Conservation (phyloP, 768 basidiomycete species). For the Coprinopsis sp. region DNA sequence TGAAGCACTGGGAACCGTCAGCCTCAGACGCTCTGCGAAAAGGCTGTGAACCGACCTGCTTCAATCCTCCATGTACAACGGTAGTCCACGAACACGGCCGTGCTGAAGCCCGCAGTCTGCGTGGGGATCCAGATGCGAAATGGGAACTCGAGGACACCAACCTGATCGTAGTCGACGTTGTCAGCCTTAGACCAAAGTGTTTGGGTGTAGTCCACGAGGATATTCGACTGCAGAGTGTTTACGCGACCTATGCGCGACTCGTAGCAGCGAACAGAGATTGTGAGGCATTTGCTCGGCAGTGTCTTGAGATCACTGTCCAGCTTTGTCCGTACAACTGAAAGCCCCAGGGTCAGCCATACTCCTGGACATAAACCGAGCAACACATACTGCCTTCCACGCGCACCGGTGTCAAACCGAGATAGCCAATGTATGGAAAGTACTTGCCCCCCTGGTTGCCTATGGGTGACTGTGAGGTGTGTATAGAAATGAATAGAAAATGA, state of each 20-base stretch:
- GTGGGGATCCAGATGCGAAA: slow-evolving; percentile 69
- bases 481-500: slow-evolving; percentile 2
- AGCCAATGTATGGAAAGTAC: slow-evolving; percentile 73
- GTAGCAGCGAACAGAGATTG: slow-evolving; percentile 78
- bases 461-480: slow-evolving; percentile 8
- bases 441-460: slow-evolving; percentile 62
- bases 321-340: slow-evolving; percentile 61
- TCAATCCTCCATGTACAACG: slow-evolving; percentile 80
- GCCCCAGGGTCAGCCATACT: slow-evolving; percentile 12
- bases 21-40: slow-evolving; percentile 11
- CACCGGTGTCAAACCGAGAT: slow-evolving; percentile 77
- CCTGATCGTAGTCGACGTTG: slow-evolving; percentile 49
- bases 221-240: slow-evolving; percentile 51
- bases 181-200: slow-evolving; percentile 67
- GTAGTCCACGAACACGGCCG: slow-evolving; percentile 72
- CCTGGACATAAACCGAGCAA: slow-evolving; percentile 6
- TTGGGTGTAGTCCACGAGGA: slow-evolving; percentile 64
- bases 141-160: slow-evolving; percentile 63
- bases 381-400: slow-evolving; percentile 69
- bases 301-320: slow-evolving; percentile 67
- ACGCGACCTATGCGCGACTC: slow-evolving; percentile 67
- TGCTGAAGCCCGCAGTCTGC: slow-evolving; percentile 59
- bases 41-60: slow-evolving; percentile 50
- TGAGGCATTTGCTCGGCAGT: slow-evolving; percentile 61
- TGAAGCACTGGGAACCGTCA: slow-evolving; percentile 49